Base-by-base conservation (phyloP, 192 early-diverging fungal genomes). In the Dimargaris xerosporica region DNA sequence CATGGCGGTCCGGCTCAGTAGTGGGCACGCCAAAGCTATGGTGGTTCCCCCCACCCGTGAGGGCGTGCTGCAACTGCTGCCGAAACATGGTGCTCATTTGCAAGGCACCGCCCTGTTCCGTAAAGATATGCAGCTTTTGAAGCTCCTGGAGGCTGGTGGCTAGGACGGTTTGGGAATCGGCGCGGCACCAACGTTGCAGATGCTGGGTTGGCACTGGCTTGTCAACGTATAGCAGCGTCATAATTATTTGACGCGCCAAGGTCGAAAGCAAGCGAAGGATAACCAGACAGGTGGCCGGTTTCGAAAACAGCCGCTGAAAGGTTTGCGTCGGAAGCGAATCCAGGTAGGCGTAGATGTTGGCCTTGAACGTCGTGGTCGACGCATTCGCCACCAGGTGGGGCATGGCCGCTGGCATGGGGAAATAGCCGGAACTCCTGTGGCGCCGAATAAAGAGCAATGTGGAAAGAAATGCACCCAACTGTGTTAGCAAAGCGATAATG, bases 211-310 rank as follows among this genome's bases (percentile, higher is more conserved):
- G 48, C 13, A 93, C 80, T 21, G 85, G 76, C 0, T 68, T 51
- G 44, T 84, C 79, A 3, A 85, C 71, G 65, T 91, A 93, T 21
- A 98, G 70, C 66, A 95, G 80, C 6, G 90, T 83, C 85, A 93
- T 89, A 48, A 94, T 78, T 46, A 98, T 78, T 54, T 95, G 93
- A 66, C 88, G 88, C 39, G 87, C 86, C 5, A 95, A 73, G 34
- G 85, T 81, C 30, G 89, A 90, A 29, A 98, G 77, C 2, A 98
- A 80, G 65, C 93, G 79, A 54, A 95, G 89, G 45, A 94, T 87
- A 25, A 91, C 91, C 29, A 95, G 80, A 69, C 91, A 95, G 64
- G 94, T 93, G 39, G 92, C 89, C 12, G 94, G 91, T 52, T 90
- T 88, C 42, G 83, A 76, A 65, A 91, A 97, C 26, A 97, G 77